Evolutionary conservation across 345 rosid species (phyloP).

Genomic region (Pugionium dolabratum): DNA sequence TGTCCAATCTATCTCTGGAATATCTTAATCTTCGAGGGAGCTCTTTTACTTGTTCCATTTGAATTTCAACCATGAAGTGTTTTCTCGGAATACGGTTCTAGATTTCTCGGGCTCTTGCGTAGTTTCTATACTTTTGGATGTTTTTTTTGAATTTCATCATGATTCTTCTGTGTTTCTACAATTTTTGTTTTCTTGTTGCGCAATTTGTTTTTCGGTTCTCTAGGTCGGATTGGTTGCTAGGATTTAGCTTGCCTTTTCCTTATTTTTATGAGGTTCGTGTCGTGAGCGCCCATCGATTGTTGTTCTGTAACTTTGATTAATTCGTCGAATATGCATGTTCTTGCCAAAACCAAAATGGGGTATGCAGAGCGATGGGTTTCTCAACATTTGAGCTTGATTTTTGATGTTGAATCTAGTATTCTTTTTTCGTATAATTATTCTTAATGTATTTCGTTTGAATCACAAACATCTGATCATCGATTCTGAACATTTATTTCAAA

Average conservation of each 20-base stretch:
- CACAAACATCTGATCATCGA: too few relatives aligned
- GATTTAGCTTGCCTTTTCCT: not conserved
- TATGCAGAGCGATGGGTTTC: not conserved
- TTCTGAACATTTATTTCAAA: too few relatives aligned
- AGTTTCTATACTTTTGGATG: not conserved
- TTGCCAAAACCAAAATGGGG: not conserved
- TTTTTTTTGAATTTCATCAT: not conserved
- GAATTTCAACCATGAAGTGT: constrained; percentile 14
- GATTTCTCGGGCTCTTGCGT: constrained; percentile 26
- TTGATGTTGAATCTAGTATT: not conserved
- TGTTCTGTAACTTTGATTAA: constrained; percentile 3
- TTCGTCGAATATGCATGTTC: constrained; percentile 4
- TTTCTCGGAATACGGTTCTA: not conserved
- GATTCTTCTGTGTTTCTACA: constrained; percentile 6
- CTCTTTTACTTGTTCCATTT: too few relatives aligned
- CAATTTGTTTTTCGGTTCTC: constrained; percentile 10
- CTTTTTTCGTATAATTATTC: not conserved
- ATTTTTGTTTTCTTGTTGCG: constrained; percentile 17
- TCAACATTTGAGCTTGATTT: constrained; percentile 16
- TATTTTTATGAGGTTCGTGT: constrained; percentile 4
- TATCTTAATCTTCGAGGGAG: constrained; percentile 29
- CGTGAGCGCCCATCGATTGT: not conserved
- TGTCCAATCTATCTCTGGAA: constrained; percentile 21
- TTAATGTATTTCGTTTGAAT: constrained; percentile 7
- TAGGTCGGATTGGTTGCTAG: not conserved